phyloP scores from a whole-genome alignment of 306 rosid species.

The Phaseolus lunatus region DNA sequence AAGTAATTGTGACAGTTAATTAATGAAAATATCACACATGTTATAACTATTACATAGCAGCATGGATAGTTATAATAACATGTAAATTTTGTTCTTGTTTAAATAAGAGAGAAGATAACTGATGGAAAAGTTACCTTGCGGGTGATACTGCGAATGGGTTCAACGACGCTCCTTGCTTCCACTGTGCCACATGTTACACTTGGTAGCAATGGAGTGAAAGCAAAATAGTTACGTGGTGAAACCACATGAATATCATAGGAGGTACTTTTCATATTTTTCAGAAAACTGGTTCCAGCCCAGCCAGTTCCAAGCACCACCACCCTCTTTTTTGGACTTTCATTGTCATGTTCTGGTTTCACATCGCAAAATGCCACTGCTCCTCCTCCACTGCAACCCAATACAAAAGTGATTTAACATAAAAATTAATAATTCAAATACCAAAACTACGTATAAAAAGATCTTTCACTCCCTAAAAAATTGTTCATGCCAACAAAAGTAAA shows the following conservation, averaged over 20 bases:
- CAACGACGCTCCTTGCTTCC: constrained; percentile 93
- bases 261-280: constrained; percentile 64
- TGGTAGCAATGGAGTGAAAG: constrained; percentile 92
- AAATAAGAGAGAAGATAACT: not conserved
- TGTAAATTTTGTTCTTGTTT: not conserved
- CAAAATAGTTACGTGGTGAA: constrained; percentile 95
- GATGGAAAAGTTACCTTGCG: constrained; percentile 56
- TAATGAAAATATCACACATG: no score
- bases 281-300: constrained; percentile 95
- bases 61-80: not conserved
- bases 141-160: constrained; percentile 81
- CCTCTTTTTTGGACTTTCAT: constrained; percentile 56
- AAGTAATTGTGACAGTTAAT: no score
- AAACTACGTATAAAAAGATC: not conserved
- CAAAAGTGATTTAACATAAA: not conserved
- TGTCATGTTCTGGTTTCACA: constrained; percentile 43
- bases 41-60: no score
- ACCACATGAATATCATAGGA: constrained; percentile 81
- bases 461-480: not conserved
- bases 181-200: constrained; percentile 94
- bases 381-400: constrained; percentile 68
- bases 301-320: constrained; percentile 97
- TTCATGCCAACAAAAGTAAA: not conserved
- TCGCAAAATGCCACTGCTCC: constrained; percentile 77
- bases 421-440: not conserved